Evolutionary conservation across 148 eudicot species (phyloP).

Genomic region (Camellia granthamiana): DNA sequence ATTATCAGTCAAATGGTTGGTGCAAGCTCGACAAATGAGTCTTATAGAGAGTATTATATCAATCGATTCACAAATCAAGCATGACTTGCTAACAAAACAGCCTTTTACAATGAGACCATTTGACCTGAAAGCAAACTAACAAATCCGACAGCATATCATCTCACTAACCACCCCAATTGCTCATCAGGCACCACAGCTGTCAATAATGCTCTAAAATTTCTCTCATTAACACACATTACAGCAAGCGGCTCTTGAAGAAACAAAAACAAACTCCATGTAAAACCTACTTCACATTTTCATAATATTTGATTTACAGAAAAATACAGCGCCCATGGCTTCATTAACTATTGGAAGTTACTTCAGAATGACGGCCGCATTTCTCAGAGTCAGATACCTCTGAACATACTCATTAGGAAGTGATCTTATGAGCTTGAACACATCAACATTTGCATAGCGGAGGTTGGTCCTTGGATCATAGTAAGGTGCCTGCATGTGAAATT

Average conservation of each 20-base stretch:
- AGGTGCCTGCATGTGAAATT: conserved; percentile 59
- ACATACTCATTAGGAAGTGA: conserved; percentile 89
- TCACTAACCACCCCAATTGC: background rate
- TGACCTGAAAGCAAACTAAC: background rate
- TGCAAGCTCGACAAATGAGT: too few relatives aligned
- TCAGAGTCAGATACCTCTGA: conserved; percentile 82
- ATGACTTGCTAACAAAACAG: background rate
- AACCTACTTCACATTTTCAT: background rate
- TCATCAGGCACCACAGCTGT: too few relatives aligned
- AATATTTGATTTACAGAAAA: background rate
- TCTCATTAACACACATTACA: background rate
- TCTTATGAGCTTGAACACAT: conserved; percentile 75
- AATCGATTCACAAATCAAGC: background rate
- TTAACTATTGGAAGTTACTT: conserved; percentile 28
- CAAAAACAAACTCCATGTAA: background rate
- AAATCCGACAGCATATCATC: background rate
- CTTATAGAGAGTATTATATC: too few relatives aligned
- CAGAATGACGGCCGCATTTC: conserved; percentile 89
- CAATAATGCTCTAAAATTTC: too few relatives aligned
- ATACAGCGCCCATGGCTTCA: background rate
- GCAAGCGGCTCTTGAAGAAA: background rate
- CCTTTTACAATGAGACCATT: background rate
- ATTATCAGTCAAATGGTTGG: too few relatives aligned
- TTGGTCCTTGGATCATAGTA: conserved; percentile 92
- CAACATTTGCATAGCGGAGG: conserved; percentile 84